These are phyloP conservation scores for Schizonepeta tenuifolia DNA, from an alignment of 257 asterid genomes.

Conservation along the genomic window DNA sequence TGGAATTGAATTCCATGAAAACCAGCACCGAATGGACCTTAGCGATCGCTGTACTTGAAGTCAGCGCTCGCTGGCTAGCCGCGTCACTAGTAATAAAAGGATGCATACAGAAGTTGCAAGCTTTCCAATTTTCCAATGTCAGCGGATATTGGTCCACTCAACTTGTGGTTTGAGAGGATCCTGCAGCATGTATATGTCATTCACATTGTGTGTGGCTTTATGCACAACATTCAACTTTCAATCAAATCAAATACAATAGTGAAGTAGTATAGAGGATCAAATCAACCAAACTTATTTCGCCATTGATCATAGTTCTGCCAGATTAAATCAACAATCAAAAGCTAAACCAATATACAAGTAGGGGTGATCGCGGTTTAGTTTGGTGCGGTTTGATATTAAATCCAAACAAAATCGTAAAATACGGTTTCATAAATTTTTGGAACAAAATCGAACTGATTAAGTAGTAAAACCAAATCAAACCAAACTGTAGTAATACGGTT, in stretches of 20 bases:
- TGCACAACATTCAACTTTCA: slow-evolving; percentile 22
- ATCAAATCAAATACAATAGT: background rate
- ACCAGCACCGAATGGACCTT: too few relatives aligned
- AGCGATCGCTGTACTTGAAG: too few relatives aligned
- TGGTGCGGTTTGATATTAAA: too few relatives aligned
- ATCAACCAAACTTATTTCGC: background rate
- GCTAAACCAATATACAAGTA: slow-evolving; percentile 12
- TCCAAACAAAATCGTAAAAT: too few relatives aligned
- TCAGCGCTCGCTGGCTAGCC: too few relatives aligned
- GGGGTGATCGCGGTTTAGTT: too few relatives aligned
- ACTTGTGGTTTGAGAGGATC: slow-evolving; percentile 78
- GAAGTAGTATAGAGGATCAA: slow-evolving; percentile 20
- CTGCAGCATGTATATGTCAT: slow-evolving; percentile 45
- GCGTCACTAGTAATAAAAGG: slow-evolving; percentile 25
- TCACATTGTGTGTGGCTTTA: slow-evolving; percentile 22
- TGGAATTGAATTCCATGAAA: too few relatives aligned
- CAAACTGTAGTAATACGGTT: too few relatives aligned
- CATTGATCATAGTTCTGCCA: slow-evolving; percentile 13
- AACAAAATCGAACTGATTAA: too few relatives aligned
- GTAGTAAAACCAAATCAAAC: too few relatives aligned
- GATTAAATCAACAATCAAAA: slow-evolving; percentile 16
- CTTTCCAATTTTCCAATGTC: slow-evolving; percentile 80
- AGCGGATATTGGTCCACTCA: slow-evolving; percentile 77
- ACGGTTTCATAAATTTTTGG: too few relatives aligned
- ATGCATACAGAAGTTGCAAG: slow-evolving; percentile 70